Evolutionary conservation across 306 rosid genomes (phyloP), one percentile per base, ranked within the genome.

Genomic region (Prunus campanulata): DNA sequence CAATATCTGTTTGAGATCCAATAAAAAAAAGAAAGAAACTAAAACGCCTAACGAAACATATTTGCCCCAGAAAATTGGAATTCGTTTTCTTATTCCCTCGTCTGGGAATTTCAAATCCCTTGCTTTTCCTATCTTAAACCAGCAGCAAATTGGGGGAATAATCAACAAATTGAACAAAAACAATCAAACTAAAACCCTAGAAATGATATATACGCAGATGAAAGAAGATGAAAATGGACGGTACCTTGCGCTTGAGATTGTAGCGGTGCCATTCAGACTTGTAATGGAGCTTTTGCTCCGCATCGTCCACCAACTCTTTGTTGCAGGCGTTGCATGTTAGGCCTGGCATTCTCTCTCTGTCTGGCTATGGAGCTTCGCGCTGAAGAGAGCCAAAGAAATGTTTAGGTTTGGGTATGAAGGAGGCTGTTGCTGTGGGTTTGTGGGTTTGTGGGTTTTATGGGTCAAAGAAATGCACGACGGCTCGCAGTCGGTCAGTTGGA

Each of bases 181-280:
- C 19, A 35, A 63, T 24, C 54, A 22, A 52, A 32, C 27, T 0
- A 16, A 29, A 62, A 50, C 76, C 70, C 52, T 78, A 62, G 11
- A 46, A 49, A 30, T 8, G 47, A 74, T 4, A 18, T 11, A 8
- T 35, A 25, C 8, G 70, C 12, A 20, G 3, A 61, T 12, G 63
- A 50, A n/a, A 19, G 30, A 63, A 29, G 15, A 54, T 2, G 12
- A 57, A 6, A 44, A 20, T 35, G 78, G 52, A 20, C 29, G 54
- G 19, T 19, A 92, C 99, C 98, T 96, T 96, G 96, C 98, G 99
- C 87, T 96, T 96, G 87, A 96, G 99, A 68, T 96, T 96, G 87
- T 96, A 96, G 67, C 99, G 96, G 80, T 96, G 99, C 99, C 97
- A 96, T 75, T 96, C 99, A 35, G 99, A 96, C 80, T 88, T 92